phyloP scores from a whole-genome alignment of 768 basidiomycete genomes.

The Lentinus tigrinus region DNA sequence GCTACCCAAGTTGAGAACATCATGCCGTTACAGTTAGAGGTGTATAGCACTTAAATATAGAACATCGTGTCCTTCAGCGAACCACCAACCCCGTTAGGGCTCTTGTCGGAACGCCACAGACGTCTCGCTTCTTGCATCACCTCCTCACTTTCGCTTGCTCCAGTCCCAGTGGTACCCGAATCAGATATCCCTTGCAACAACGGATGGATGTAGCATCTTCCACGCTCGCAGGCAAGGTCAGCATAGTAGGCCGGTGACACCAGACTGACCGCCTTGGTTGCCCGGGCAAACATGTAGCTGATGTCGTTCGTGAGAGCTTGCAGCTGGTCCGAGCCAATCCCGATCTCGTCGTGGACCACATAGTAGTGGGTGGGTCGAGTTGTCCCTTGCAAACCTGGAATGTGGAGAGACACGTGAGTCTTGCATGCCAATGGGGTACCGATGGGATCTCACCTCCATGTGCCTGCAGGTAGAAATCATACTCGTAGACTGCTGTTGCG shows the following conservation, averaged over 20 bases:
- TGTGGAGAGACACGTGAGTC: conserved; percentile 24
- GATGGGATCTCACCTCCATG: conserved; percentile 9
- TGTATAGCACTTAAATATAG: conserved; percentile 57
- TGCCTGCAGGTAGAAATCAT: conserved; percentile 55
- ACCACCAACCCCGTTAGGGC: conserved; percentile 45
- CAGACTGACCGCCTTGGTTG: conserved; percentile 52
- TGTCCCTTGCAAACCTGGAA: conserved; percentile 43
- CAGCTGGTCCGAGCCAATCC: conserved; percentile 46
- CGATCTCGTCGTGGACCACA: conserved; percentile 53
- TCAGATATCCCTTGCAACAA: conserved; percentile 43
- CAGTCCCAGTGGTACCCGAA: conserved; percentile 31
- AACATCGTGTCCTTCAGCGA: conserved; percentile 71
- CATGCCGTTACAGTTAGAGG: no score
- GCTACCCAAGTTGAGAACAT: no score
- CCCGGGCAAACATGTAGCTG: conserved; percentile 57
- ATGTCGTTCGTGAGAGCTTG: conserved; percentile 56
- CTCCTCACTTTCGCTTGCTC: conserved; percentile 41
- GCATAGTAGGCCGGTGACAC: conserved; percentile 47
- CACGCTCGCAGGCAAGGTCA: conserved; percentile 52
- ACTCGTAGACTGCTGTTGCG: conserved; percentile 53
- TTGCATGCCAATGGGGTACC: neutral
- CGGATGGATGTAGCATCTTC: conserved; percentile 51
- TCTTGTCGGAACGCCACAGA: conserved; percentile 44
- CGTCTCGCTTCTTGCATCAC: conserved; percentile 51
- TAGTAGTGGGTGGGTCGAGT: conserved; percentile 57